Evolutionary conservation across 768 basidiomycete species (phyloP), one percentile per base, ranked within the genome.

Genomic region (Macrolepiota albuminosa): DNA sequence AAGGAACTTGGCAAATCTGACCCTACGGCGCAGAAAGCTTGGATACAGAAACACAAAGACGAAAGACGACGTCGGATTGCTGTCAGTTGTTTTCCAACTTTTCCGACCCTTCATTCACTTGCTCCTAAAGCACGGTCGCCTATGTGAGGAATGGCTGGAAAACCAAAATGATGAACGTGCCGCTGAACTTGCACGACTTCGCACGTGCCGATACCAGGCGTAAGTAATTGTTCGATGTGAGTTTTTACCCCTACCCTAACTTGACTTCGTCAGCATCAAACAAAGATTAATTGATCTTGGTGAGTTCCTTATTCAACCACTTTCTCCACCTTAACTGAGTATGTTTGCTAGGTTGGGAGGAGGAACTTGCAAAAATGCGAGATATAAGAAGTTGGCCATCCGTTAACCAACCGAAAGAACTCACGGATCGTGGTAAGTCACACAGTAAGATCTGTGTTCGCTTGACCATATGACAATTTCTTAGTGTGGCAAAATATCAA

Each of bases 371-470:
- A 14, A 42, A 6, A 5, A 36, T 43, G 6, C 1, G 1, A 14
- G 21, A 6, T 2, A 42, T 58, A 29, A 3, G 2, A 6, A 3
- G 16, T 6, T 58, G 40, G 43, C n/a, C 29, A 37, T 26, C 29
- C n/a, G 50, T 58, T 42, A 45, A 2, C 4, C 49, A 51, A 29
- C 16, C 50, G 7, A 58, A 52, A 13, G 42, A 36, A 0, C 57
- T 58, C 21, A 52, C 57, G 2, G 57, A 58, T 37, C 50, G 42
- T 43, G 46, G 57, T 58, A 52, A 51, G 57, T 34, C 2, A 29
- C 2, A 29, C 29, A 29, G 29, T 29, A 29, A 29, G 29, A 29
- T 29, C 29, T 29, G 29, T 29, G 29, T 29, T 29, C 29, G 4
- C 29, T 29, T 29, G 29, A 24, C 14, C 7, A 55, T 21, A 24